Evolutionary conservation across 83 land plant genomes (phyloP), one percentile per base, ranked within the genome.

Genomic region (Picea abies): DNA sequence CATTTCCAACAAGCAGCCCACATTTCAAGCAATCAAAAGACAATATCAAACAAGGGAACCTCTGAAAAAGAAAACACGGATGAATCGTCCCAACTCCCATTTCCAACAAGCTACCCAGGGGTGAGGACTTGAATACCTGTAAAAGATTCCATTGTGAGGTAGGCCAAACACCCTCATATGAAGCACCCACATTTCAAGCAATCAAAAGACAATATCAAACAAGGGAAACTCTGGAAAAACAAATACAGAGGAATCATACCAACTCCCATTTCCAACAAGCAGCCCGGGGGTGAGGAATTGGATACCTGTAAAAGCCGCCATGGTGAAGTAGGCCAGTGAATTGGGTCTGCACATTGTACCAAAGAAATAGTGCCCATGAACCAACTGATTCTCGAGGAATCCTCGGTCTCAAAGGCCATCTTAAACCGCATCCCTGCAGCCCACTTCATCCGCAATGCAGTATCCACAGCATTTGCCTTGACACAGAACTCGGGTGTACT

Each of bases 341-440:
- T 63, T 23, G 99, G 97, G 82, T 98, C 99, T 20, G 93, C 96
- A 26, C 88, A 87, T 84, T 96, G 96, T 37, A 92, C 99, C 75
- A 91, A 80, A 35, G 97, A 89, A 23, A 96, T 90, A 37, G 97
- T 94, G 22, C 99, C 99, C 99, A 96, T 94, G 83, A 98, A 98
- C 99, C 99, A 98, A 83, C 99, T 98, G 63, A 98, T 92, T 75
- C 99, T 82, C 2, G 99, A 98, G 11, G 99, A 95, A 85, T 98
- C 99, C 91, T 98, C 99, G 0, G 99, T 98, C 87, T 98, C 99
- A 83, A 98, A 97, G 10, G 99, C 91, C 99, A 98, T 96, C 89
- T 96, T 96, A 80, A 98, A 96, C 82, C 98, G 89, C 99, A 96
- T 93, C 2, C 98, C 99, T 32, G 99, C 73, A n/a, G 86, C 84